Conservation (phyloP, 2,329 filamentous ascomycete species). For the Ophiostoma sp. region DNA sequence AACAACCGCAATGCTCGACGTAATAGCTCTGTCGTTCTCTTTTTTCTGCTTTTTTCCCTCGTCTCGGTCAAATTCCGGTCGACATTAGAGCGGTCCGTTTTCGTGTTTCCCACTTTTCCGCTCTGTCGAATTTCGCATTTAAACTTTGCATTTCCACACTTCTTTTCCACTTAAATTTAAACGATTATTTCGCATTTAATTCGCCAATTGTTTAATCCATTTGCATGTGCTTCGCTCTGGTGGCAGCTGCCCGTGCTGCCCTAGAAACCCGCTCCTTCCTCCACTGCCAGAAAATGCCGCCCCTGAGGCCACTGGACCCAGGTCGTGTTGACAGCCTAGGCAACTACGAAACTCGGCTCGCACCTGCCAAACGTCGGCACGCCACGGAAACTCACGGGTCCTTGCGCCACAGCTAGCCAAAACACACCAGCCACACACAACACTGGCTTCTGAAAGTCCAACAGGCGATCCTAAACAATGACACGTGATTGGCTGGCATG, state of each 20-base stretch:
- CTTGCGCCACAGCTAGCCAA: neutral
- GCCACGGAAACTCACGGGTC: constrained; percentile 14
- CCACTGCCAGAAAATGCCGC: constrained; percentile 15
- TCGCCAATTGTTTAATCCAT: neutral
- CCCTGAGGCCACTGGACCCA: neutral
- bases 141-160: neutral
- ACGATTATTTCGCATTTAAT: too few species aligned
- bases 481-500: neutral
- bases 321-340: neutral
- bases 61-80: constrained; percentile 21
- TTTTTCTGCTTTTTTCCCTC: constrained; percentile 7
- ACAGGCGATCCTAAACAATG: constrained; percentile 3
- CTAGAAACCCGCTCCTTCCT: constrained; percentile 3
- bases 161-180: neutral
- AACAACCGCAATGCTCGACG: constrained; percentile 4
- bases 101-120: constrained; percentile 16
- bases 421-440: neutral
- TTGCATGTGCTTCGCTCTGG: constrained; percentile 10
- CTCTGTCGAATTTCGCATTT: neutral
- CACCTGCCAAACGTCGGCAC: neutral
- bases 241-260: neutral
- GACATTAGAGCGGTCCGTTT: constrained; percentile 21
- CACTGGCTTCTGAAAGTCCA: neutral
- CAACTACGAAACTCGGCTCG: constrained; percentile 9
- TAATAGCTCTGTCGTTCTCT: constrained; percentile 13